Conservation (phyloP, 352 stramenopile species). For the Ophiocytium majus region DNA sequence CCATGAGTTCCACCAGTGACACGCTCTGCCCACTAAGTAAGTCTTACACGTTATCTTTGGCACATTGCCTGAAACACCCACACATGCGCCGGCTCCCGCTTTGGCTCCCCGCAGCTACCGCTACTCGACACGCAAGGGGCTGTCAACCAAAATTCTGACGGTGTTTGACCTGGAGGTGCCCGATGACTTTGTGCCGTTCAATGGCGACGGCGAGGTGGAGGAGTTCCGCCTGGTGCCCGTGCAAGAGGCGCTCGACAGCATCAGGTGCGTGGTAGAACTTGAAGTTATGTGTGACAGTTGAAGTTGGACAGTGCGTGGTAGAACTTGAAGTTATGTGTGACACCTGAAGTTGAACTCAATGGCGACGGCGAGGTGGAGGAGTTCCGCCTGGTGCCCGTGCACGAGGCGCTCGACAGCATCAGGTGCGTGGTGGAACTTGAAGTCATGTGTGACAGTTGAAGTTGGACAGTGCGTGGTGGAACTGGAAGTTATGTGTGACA, state of each 20-base stretch:
- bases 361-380: slow-evolving; percentile 59
- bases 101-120: slow-evolving; percentile 30
- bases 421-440: no score
- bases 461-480: no score
- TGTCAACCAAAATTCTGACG: slow-evolving; percentile 57
- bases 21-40: no score
- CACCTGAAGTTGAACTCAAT: slow-evolving; percentile 38
- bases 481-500: no score
- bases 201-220: slow-evolving; percentile 59
- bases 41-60: no score
- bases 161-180: slow-evolving; percentile 58
- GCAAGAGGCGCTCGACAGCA: slow-evolving; percentile 49
- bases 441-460: neutral
- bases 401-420: slow-evolving; percentile 52
- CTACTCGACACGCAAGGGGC: slow-evolving; percentile 54
- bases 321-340: no score
- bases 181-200: slow-evolving; percentile 55
- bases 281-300: neutral
- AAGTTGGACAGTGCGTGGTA: neutral
- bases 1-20: no score
- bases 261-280: no score
- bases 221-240: slow-evolving; percentile 50
- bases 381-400: slow-evolving; percentile 47
- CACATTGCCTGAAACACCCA: no score
- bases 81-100: neutral